These are phyloP conservation scores for Theileria orientalis DNA, from an alignment of 169 alveolate genomes.

Conservation along the genomic window DNA sequence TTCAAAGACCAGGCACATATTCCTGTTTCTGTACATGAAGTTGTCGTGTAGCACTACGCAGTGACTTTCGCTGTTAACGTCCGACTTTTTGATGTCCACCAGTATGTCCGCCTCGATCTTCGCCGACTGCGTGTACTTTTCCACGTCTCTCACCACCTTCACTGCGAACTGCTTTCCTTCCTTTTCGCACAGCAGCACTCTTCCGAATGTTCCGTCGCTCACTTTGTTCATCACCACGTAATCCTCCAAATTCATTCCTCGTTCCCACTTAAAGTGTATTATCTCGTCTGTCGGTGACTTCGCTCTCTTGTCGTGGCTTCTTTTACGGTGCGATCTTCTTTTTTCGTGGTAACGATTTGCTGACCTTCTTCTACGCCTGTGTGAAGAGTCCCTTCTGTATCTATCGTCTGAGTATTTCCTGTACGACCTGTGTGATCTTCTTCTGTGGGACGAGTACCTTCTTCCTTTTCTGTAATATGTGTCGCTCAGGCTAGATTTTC, in stretches of 20 bases:
- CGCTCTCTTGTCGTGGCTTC: slow-evolving; percentile 11
- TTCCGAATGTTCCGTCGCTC: slow-evolving; percentile 99
- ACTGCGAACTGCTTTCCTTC: slow-evolving; percentile 84
- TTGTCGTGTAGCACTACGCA: slow-evolving; percentile 87
- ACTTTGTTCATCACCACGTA: slow-evolving; percentile 84
- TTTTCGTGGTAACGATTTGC: neutral
- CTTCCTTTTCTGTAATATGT: neutral
- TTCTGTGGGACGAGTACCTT: slow-evolving; percentile 8
- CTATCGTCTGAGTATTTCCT: slow-evolving; percentile 11
- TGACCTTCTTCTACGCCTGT: neutral
- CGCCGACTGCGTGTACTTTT: slow-evolving; percentile 94
- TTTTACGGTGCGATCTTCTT: neutral
- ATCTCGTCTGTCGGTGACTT: slow-evolving; percentile 22
- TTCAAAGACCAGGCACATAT: slow-evolving; percentile 94
- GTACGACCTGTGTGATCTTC: neutral
- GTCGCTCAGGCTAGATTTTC: neutral
- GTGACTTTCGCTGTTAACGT: slow-evolving; percentile 82
- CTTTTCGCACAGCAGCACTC: slow-evolving; percentile 90
- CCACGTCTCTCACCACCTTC: slow-evolving; percentile 91
- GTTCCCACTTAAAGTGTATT: slow-evolving; percentile 68
- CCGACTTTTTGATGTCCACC: slow-evolving; percentile 81
- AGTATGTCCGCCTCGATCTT: slow-evolving; percentile 93
- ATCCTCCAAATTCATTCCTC: slow-evolving; percentile 72
- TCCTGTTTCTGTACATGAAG: slow-evolving; percentile 82
- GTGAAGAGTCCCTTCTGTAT: slow-evolving; percentile 18